phyloP scores from a whole-genome alignment of 1,284 basidiomycete genomes.

The Inonotus hispidus region DNA sequence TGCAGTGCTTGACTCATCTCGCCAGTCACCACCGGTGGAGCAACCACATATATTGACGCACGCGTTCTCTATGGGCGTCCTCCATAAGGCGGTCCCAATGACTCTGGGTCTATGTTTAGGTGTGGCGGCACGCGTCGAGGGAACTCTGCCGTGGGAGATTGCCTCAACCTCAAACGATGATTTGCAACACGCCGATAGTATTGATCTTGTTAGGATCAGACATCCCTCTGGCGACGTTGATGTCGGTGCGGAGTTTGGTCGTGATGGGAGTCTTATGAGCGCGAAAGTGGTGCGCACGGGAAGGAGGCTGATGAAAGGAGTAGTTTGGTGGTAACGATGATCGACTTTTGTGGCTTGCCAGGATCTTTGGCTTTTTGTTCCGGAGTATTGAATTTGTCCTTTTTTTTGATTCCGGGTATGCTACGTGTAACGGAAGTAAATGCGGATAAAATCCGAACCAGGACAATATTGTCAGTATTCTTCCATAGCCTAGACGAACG shows the following conservation, averaged over 20 bases:
- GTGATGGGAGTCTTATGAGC: conserved; percentile 42
- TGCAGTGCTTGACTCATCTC: conserved; percentile 45
- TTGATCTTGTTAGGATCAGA: conserved; percentile 35
- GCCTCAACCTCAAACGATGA: conserved; percentile 50
- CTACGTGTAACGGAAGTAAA: neutral
- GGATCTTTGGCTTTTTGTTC: neutral
- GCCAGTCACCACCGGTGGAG: conserved; percentile 22
- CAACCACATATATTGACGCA: conserved; percentile 46
- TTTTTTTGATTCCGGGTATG: too few species aligned
- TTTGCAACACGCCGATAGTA: conserved; percentile 31
- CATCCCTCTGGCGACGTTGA: conserved; percentile 65
- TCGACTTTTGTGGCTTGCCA: too few species aligned
- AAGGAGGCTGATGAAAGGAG: conserved; percentile 62
- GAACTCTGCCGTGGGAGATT: conserved; percentile 46
- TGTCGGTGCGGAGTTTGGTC: conserved; percentile 50
- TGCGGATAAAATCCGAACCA: neutral
- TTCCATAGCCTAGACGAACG: neutral
- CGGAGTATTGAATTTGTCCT: neutral
- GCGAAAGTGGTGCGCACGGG: conserved; percentile 66
- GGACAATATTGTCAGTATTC: neutral
- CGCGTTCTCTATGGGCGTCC: conserved; percentile 66
- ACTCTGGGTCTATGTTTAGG: conserved; percentile 69
- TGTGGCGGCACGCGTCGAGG: conserved; percentile 50
- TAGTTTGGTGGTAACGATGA: conserved; percentile 52
- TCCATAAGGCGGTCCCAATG: conserved; percentile 71